phyloP scores from a whole-genome alignment of 164 flowering plant genomes.

The Aristolochia californica region DNA sequence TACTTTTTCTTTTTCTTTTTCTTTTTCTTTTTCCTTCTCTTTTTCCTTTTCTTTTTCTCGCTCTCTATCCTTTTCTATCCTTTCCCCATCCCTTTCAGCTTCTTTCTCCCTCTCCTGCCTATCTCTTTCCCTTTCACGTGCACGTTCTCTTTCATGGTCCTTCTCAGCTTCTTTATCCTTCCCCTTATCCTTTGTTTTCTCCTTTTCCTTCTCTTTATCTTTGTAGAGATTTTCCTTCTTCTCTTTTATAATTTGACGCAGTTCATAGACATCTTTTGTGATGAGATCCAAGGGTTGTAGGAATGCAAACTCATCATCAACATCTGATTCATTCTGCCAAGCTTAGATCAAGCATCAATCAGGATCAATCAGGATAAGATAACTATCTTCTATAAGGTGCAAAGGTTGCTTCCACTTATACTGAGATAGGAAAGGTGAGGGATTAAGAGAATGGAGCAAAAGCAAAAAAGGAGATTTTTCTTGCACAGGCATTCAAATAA shows the following conservation, averaged over 20 bases:
- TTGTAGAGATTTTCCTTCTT: conserved; percentile 48
- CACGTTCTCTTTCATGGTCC: conserved; percentile 23
- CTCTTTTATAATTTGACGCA: conserved; percentile 64
- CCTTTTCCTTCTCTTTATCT: conserved; percentile 48
- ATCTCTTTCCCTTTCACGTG: conserved; percentile 15
- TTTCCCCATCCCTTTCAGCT: conserved; percentile 19
- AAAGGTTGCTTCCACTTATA: too few relatives aligned
- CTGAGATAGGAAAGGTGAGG: too few relatives aligned
- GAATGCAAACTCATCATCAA: conserved; percentile 87
- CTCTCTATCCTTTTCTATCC: conserved; percentile 18
- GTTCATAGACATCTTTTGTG: conserved; percentile 72
- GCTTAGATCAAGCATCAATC: conserved; percentile 21
- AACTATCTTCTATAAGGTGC: too few relatives aligned
- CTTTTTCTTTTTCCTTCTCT: conserved; percentile 32
- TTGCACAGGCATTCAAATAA: not conserved
- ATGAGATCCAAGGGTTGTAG: conserved; percentile 91
- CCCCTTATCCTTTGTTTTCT: conserved; percentile 40
- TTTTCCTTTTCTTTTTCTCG: conserved; percentile 23
- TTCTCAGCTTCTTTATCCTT: conserved; percentile 25
- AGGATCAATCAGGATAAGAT: conserved; percentile 7
- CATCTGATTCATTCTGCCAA: conserved; percentile 69
- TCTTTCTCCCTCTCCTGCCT: conserved; percentile 24
- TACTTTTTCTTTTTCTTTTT: conserved; percentile 24
- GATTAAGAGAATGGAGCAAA: too few relatives aligned
- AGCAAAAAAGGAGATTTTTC: not conserved